These are phyloP conservation scores for Camillea tinctor DNA, from an alignment of 2,329 filamentous ascomycete genomes.

Conservation along the genomic window DNA sequence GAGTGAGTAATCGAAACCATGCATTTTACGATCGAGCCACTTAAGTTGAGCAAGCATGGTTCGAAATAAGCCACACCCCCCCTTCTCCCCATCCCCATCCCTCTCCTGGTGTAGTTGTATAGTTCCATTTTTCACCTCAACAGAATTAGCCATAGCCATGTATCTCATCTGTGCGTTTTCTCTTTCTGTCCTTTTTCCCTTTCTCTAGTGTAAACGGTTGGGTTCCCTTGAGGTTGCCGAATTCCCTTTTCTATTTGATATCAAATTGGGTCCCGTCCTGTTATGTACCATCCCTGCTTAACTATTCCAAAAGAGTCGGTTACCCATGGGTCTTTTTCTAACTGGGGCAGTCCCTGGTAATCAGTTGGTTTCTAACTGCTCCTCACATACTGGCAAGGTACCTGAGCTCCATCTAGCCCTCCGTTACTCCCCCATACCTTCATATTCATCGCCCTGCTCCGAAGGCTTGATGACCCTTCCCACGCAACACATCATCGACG, in stretches of 20 bases:
- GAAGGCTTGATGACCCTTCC: constrained; percentile 29
- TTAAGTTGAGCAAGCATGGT: constrained; percentile 17
- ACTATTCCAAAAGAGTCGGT: constrained; percentile 32
- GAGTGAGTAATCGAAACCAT: neutral
- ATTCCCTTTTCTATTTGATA: constrained; percentile 27
- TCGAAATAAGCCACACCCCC: constrained; percentile 41
- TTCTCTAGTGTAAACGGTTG: constrained; percentile 10
- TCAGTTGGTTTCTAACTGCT: constrained; percentile 31
- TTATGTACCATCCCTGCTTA: constrained; percentile 29
- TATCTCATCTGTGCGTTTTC: constrained; percentile 12
- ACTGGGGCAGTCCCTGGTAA: constrained; percentile 32
- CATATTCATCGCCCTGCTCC: constrained; percentile 32
- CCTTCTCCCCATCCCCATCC: no score
- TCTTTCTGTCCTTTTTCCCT: constrained; percentile 3
- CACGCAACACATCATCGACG: constrained; percentile 40
- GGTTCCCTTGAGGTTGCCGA: constrained; percentile 10
- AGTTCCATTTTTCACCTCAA: constrained; percentile 2
- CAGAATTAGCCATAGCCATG: neutral
- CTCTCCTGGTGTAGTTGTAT: no score
- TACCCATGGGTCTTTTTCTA: constrained; percentile 26
- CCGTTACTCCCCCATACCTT: constrained; percentile 33
- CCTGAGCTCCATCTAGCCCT: constrained; percentile 23
- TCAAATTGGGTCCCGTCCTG: constrained; percentile 32
- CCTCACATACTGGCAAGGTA: constrained; percentile 23
- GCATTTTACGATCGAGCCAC: neutral